Evolutionary conservation across 2,329 filamentous ascomycete species (phyloP), one percentile per base, ranked within the genome.

Genomic region (Sclerotiophoma versabilis): DNA sequence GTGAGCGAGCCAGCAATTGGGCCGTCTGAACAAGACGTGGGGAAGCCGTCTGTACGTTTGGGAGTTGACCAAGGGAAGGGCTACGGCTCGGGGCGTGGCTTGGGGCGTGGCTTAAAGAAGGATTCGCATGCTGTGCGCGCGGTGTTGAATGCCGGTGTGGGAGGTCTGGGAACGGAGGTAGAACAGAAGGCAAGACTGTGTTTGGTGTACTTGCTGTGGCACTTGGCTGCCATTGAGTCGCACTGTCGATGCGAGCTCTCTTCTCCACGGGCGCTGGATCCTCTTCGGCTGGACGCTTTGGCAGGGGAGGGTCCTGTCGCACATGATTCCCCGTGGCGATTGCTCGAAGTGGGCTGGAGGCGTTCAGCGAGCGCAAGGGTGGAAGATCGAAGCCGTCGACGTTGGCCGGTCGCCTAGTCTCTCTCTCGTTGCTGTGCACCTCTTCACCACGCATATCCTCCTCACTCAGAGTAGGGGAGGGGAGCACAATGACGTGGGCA

Each of bases 381-480:
- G 30, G 10, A 22, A 32, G 5, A 5, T 50, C 32, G 15, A 30
- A 19, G 10, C 12, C 14, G 30, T 42, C 26, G 8, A 43, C 12
- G 32, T 33, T 32, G 6, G 22, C 25, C 4, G 11, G 5, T 14
- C 23, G 39, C 19, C 17, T 14, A n/a, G 20, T 22, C 6, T 17
- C 22, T 10, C 22, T 15, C 23, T 17, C 38, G 23, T 22, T 29
- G 14, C 4, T 14, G 9, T 27, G 47, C 22, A 27, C 12, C 9
- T 14, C 32, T 22, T 34, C 22, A 14, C 5, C 6, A 27, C 22
- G 15, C 17, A 20, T 36, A 7, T 49, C 49, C 20, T 87, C 84
- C 59, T 88, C 83, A 67, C 85, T 89, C 10, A 84, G 81, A 11
- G 85, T 81, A 26, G 87, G 86, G 12, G 87, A 88, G 6, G 85